phyloP scores from a whole-genome alignment of 495 filamentous ascomycete species.

The Niebla homalea region DNA sequence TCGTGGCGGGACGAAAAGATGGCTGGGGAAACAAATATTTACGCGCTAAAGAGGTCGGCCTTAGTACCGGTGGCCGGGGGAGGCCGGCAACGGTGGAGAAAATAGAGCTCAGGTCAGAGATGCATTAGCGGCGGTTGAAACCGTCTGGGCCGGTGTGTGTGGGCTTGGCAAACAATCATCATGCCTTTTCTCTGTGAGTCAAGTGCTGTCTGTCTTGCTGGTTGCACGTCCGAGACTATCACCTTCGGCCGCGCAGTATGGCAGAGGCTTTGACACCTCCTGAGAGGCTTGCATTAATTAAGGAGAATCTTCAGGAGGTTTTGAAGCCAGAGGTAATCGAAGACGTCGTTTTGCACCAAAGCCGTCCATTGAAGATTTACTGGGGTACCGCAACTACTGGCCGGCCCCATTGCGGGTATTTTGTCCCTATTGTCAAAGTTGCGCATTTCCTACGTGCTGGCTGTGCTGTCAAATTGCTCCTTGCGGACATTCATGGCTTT shows the following conservation, averaged over 20 bases:
- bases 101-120: too few relatives aligned
- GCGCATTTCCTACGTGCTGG: constrained; percentile 77
- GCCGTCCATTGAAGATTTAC: constrained; percentile 64
- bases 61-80: too few relatives aligned
- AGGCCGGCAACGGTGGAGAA: not conserved
- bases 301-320: constrained; percentile 67
- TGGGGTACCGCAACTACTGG: constrained; percentile 88
- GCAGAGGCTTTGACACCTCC: constrained; percentile 17
- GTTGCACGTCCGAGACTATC: not conserved
- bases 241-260: constrained; percentile 10
- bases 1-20: not conserved
- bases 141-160: not conserved
- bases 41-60: too few relatives aligned
- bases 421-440: constrained; percentile 74
- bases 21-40: constrained; percentile 7
- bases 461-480: constrained; percentile 66
- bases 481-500: constrained; percentile 55
- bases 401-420: constrained; percentile 70
- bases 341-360: constrained; percentile 52
- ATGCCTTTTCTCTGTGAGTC: too few relatives aligned
- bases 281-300: constrained; percentile 57
- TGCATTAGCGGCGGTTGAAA: not conserved
- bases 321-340: constrained; percentile 81
- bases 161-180: not conserved
- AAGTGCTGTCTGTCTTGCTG: too few relatives aligned